Conservation (phyloP, 1,139 yeast species). For the Suhomyces maxii region DNA sequence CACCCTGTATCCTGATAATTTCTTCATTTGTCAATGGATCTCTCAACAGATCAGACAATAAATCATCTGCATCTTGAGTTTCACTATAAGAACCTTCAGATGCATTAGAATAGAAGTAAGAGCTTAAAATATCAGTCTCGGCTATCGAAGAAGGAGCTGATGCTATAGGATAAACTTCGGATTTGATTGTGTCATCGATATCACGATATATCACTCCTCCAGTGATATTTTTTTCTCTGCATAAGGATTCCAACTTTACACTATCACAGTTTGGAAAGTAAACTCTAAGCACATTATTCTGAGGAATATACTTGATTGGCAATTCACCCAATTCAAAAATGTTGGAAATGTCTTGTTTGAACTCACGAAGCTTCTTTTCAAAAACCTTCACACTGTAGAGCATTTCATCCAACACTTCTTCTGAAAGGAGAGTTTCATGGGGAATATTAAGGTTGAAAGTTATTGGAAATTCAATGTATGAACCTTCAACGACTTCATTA, state of each 20-base stretch:
- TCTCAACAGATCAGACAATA: slow-evolving; percentile 21
- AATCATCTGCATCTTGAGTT: slow-evolving; percentile 18
- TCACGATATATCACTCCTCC: slow-evolving; percentile 49
- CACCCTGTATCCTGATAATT: slow-evolving; percentile 21
- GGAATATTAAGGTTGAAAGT: slow-evolving; percentile 45
- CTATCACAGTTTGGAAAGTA: slow-evolving; percentile 61
- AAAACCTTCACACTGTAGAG: slow-evolving; percentile 32
- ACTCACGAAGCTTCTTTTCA: slow-evolving; percentile 36
- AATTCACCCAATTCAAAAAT: slow-evolving; percentile 51
- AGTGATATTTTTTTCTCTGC: slow-evolving; percentile 50
- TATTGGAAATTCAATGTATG: slow-evolving; percentile 54
- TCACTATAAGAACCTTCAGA: slow-evolving; percentile 16
- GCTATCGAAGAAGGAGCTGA: slow-evolving; percentile 4
- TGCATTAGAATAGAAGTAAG: slow-evolving; percentile 19
- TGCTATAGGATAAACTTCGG: slow-evolving; percentile 6
- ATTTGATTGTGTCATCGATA: neutral
- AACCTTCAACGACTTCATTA: slow-evolving; percentile 29
- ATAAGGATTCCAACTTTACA: slow-evolving; percentile 47
- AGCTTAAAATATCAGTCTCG: slow-evolving; percentile 27
- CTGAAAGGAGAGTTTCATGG: slow-evolving; percentile 50
- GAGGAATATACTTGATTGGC: slow-evolving; percentile 42
- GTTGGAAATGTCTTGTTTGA: slow-evolving; percentile 34
- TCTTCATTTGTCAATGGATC: slow-evolving; percentile 25
- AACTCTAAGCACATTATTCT: slow-evolving; percentile 43
- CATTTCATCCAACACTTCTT: slow-evolving; percentile 45